Evolutionary conservation across 352 stramenopile species (phyloP).

Genomic region (Globisporangium perplexum): DNA sequence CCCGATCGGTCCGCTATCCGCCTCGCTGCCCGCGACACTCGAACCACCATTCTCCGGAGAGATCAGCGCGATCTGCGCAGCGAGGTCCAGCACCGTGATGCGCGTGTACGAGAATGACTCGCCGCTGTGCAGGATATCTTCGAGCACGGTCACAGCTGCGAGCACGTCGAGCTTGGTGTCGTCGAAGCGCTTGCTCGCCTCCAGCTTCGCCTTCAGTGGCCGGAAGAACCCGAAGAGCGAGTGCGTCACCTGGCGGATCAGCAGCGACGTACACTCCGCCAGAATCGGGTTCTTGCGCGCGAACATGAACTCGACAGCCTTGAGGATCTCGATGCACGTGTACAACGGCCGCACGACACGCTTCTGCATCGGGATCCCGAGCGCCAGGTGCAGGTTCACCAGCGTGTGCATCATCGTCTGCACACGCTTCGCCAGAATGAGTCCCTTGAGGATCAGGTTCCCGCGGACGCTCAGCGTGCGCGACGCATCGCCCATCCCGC

Average conservation of each 20-base stretch:
- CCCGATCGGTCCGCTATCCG: conserved; percentile 32
- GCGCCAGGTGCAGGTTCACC: conserved; percentile 83
- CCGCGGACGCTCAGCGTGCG: conserved; percentile 77
- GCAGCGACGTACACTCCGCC: conserved; percentile 61
- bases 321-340: conserved; percentile 88
- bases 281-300: conserved; percentile 81
- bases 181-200: conserved; percentile 84
- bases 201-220: conserved; percentile 73
- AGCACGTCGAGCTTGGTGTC: conserved; percentile 85
- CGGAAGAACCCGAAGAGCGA: conserved; percentile 78
- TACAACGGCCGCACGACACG: conserved; percentile 80
- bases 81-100: conserved; percentile 74
- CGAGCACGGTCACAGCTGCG: conserved; percentile 76
- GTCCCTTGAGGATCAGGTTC: conserved; percentile 89
- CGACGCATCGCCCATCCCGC: conserved; percentile 62
- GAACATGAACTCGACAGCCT: conserved; percentile 92
- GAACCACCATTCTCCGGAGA: conserved; percentile 34
- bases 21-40: conserved; percentile 27
- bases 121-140: conserved; percentile 77
- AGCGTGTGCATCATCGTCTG: conserved; percentile 89
- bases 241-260: conserved; percentile 75
- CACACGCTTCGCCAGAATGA: conserved; percentile 86
- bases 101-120: conserved; percentile 85
- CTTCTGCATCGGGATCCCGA: conserved; percentile 86
- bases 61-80: conserved; percentile 76